These are phyloP conservation scores for Phytopythium oedochilum DNA, from an alignment of 352 stramenopile genomes.

Conservation along the genomic window DNA sequence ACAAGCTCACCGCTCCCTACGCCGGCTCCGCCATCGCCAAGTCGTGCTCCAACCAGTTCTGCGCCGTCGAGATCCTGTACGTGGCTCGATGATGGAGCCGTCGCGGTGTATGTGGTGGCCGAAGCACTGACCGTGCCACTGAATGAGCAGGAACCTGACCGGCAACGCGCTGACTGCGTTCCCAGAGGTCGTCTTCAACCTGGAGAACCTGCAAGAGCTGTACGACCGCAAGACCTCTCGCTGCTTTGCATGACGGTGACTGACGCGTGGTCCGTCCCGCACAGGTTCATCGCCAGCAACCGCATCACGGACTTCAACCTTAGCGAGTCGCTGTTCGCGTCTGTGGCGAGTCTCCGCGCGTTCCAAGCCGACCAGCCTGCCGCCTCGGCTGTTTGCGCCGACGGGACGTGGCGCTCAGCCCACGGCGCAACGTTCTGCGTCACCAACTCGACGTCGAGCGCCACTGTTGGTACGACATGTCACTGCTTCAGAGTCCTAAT, in stretches of 20 bases:
- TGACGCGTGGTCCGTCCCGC: too few species aligned
- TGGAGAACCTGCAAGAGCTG: conserved; percentile 23
- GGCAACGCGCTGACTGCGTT: conserved; percentile 28
- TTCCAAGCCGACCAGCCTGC: conserved; percentile 20
- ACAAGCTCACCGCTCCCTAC: conserved; percentile 29
- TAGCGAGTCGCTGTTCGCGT: conserved; percentile 18
- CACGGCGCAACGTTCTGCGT: conserved; percentile 25
- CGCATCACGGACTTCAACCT: conserved; percentile 31
- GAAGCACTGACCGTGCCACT: too few species aligned
- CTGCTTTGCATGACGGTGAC: too few species aligned
- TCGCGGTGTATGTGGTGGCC: too few species aligned
- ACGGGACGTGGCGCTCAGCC: conserved; percentile 20
- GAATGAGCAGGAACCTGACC: conserved; percentile 26
- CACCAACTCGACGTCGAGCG: conserved; percentile 1
- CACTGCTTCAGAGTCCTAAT: not conserved
- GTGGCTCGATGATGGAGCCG: too few species aligned
- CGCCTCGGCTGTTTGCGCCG: conserved; percentile 12
- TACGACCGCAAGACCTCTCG: conserved; percentile 2
- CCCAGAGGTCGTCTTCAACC: conserved; percentile 26
- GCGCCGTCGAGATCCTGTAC: conserved; percentile 26
- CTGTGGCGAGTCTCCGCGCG: conserved; percentile 12
- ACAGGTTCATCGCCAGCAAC: conserved; percentile 19
- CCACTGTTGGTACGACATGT: conserved; percentile 7
- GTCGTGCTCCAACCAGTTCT: conserved; percentile 22
- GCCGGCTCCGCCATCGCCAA: conserved; percentile 19